Base-by-base conservation (phyloP, 2,329 filamentous ascomycete genomes). In the Ceratocystis smalleyi region DNA sequence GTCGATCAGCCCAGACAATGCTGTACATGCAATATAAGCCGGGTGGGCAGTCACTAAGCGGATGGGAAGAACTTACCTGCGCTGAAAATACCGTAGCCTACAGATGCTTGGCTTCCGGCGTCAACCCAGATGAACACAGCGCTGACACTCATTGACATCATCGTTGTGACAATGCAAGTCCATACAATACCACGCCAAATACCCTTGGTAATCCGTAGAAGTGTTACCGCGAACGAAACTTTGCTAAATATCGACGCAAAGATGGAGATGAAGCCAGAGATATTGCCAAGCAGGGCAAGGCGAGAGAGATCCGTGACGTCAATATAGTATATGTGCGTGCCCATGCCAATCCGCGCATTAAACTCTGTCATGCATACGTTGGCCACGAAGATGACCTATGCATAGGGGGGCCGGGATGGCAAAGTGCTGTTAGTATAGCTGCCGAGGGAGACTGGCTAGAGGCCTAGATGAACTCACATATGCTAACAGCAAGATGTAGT, bases 1-100 rank as follows among this genome's bases (percentile, higher is more conserved):
- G n/a, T 77, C 76, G 69, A 75, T 73, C 1, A 68, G 66, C 0
- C 72, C 74, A 1, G 74, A 75, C 62, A 74, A 75, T 0, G 68
- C 71, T 68, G 8, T 51, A 12, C 15, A 51, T 24, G 10, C 5
- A 40, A 40, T 3, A 40, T 40, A 4, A 40, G 35, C 12, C 35
- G 10, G 35, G 35, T 40, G 47, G 47, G 12, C 47, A 51, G 47
- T 51, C 47, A 7, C 22, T 7, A 3, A 19, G 43, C 8, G 57
- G 8, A 62, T 4, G n/a, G 63, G 22, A 24, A 57, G 17, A 10
- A 61, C 65, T 63, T 30, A 66, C 66, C 64, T 17, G 66, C 64
- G 17, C 66, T 62, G 43, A 69, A 68, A 10, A 68, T 68, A 35
- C 67, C 67, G 43, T 69, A 69, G 19, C 64, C 49, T 3, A 66